Evolutionary conservation across 257 asterid genomes (phyloP).

Genomic region (Jasminum sambac): DNA sequence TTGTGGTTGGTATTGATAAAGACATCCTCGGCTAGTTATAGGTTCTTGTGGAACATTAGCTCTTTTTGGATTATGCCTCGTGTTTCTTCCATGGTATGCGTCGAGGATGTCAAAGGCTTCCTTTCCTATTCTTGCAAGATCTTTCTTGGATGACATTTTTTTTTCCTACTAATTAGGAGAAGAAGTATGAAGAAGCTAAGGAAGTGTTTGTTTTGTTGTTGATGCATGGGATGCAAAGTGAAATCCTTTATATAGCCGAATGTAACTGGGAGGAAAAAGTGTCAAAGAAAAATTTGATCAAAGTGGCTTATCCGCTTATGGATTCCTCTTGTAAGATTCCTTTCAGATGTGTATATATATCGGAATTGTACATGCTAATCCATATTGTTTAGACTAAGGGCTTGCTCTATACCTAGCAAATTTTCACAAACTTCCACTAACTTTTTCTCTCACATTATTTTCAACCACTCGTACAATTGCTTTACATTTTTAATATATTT

Average conservation of each 20-base stretch:
- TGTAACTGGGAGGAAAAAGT: too few relatives aligned
- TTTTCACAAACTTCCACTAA: too few relatives aligned
- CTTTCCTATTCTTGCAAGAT: constrained; percentile 30
- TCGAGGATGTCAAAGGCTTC: constrained; percentile 10
- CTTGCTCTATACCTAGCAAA: too few relatives aligned
- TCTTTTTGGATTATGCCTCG: constrained; percentile 7
- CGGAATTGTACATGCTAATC: too few relatives aligned
- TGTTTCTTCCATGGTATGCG: constrained; percentile 27
- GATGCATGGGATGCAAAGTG: constrained; percentile 3
- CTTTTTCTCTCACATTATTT: too few relatives aligned
- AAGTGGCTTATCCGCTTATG: too few relatives aligned
- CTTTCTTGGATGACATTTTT: constrained; percentile 44
- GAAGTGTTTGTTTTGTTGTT: constrained; percentile 13
- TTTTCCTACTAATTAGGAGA: background rate
- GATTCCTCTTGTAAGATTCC: too few relatives aligned
- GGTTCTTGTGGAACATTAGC: constrained; percentile 9
- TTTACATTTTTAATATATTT: too few relatives aligned
- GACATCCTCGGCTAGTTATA: background rate
- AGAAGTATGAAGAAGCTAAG: constrained; percentile 2
- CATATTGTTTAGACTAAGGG: too few relatives aligned
- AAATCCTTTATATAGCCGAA: constrained; percentile 37
- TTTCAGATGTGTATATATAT: too few relatives aligned
- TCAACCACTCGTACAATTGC: too few relatives aligned
- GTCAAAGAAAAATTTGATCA: too few relatives aligned
- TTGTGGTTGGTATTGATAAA: constrained; percentile 37